These are phyloP conservation scores for Brettanomyces anomalus DNA, from an alignment of 805 yeast species.

Conservation along the genomic window DNA sequence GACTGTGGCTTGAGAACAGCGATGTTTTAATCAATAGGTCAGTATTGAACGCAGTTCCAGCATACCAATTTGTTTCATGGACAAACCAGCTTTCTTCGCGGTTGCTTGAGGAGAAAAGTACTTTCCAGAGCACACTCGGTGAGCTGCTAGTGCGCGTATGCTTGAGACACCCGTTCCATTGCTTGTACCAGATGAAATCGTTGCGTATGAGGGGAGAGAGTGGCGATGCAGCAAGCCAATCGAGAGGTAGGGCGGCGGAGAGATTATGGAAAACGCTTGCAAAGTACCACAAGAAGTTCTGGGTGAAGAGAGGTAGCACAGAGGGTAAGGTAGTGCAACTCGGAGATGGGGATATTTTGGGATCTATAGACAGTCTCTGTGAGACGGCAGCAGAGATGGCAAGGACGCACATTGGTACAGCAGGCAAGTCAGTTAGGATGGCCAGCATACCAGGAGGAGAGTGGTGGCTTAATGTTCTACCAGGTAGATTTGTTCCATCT, in stretches of 20 bases:
- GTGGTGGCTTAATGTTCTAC: constrained; percentile 52
- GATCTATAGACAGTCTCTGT: constrained; percentile 42
- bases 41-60: constrained; percentile 38
- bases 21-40: constrained; percentile 23
- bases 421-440: constrained; percentile 27
- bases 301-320: neutral
- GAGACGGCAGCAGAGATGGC: constrained; percentile 44
- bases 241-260: constrained; percentile 45
- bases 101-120: constrained; percentile 35
- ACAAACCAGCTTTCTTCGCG: constrained; percentile 73
- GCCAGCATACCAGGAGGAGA: constrained; percentile 26
- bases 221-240: constrained; percentile 30
- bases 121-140: constrained; percentile 49
- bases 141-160: constrained; percentile 28
- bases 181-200: constrained; percentile 54
- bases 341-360: constrained; percentile 14
- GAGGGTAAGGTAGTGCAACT: neutral
- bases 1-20: constrained; percentile 66
- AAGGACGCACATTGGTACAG: constrained; percentile 27
- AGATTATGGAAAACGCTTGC: constrained; percentile 35
- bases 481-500: constrained; percentile 44
- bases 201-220: constrained; percentile 29
- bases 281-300: neutral
- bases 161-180: constrained; percentile 59
- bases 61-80: constrained; percentile 68